A percentile compares a stretch with the other conserved stretches of the same genome.
Evolutionary conservation across 345 rosid species (phyloP).

Genomic region (Salix dunnii): DNA sequence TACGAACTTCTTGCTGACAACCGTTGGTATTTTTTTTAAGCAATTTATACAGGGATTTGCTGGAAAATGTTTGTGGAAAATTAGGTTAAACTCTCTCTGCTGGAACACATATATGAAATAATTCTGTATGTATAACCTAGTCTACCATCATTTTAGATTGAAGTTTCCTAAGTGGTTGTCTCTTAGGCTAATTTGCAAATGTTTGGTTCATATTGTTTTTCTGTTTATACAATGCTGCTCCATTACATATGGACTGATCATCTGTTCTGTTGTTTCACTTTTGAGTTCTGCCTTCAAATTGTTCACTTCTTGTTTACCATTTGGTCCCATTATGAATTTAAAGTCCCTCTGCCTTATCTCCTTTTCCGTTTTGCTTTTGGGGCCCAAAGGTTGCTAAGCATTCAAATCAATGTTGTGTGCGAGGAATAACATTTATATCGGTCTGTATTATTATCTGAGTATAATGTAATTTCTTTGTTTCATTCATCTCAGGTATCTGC

Average conservation of each 20-base stretch:
- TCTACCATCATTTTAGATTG: background rate
- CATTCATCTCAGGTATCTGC: conserved; percentile 23
- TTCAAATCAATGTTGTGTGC: background rate
- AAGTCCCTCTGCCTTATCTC: background rate
- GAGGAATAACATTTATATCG: background rate
- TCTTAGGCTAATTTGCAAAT: background rate
- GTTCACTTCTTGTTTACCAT: background rate
- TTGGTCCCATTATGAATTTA: background rate
- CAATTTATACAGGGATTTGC: background rate
- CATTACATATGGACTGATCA: background rate
- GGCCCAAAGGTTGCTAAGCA: background rate
- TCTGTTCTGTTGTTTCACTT: background rate
- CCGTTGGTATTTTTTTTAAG: background rate
- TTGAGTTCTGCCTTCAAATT: background rate
- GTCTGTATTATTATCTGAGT: background rate
- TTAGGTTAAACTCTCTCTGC: background rate
- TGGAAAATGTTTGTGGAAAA: background rate
- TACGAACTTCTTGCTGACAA: background rate
- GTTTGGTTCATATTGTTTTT: background rate
- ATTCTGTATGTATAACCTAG: background rate
- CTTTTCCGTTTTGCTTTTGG: background rate
- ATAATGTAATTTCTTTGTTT: background rate
- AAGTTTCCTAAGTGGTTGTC: background rate
- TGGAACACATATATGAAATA: background rate
- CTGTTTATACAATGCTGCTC: background rate